phyloP scores from a whole-genome alignment of 1,284 basidiomycete species.

The Exobasidium cylindrosporum region DNA sequence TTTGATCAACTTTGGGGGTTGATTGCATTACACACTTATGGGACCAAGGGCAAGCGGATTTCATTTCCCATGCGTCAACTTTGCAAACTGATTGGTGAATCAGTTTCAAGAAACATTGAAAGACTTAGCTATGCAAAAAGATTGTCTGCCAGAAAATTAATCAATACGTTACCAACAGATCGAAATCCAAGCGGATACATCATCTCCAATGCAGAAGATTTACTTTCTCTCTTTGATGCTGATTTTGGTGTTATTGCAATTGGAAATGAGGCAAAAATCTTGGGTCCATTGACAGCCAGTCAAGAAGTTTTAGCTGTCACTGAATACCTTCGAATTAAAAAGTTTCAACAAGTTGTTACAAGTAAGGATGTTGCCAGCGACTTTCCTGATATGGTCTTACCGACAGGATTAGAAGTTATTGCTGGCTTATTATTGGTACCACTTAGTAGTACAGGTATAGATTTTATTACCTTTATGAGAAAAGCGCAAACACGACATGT shows the following conservation, averaged over 20 bases:
- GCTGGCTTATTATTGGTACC: constrained; percentile 78
- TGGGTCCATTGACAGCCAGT: constrained; percentile 75
- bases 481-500: constrained; percentile 65
- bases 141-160: constrained; percentile 74
- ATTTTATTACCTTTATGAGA: constrained; percentile 76
- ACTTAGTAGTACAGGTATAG: constrained; percentile 39
- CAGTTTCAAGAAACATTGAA: constrained; percentile 79
- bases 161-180: constrained; percentile 73
- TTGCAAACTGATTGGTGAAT: constrained; percentile 70
- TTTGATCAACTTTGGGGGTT: constrained; percentile 82
- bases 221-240: constrained; percentile 77
- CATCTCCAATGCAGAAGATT: constrained; percentile 79
- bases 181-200: constrained; percentile 78
- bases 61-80: constrained; percentile 76
- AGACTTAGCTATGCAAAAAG: constrained; percentile 75
- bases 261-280: constrained; percentile 68
- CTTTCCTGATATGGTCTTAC: constrained; percentile 72
- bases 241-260: constrained; percentile 81
- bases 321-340: constrained; percentile 77
- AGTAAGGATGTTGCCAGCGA: constrained; percentile 69
- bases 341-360: constrained; percentile 52
- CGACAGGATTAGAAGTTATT: constrained; percentile 69
- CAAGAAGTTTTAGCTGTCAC: constrained; percentile 80
- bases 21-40: constrained; percentile 79
- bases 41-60: constrained; percentile 72